phyloP scores from a whole-genome alignment of 2,329 filamentous ascomycete species.

The Aquanectria penicillioides region DNA sequence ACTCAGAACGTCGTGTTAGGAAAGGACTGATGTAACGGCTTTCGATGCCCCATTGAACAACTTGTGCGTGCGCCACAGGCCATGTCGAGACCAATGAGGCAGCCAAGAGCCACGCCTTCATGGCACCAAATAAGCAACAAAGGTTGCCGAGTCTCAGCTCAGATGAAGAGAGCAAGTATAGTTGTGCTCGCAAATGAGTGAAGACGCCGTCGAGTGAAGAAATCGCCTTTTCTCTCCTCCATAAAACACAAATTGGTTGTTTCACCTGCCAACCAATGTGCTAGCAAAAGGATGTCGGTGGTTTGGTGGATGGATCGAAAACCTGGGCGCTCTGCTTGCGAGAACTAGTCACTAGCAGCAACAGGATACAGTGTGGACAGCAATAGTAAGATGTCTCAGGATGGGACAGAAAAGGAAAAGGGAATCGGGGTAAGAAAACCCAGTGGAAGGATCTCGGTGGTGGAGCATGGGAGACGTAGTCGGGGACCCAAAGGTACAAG shows the following conservation, averaged over 20 bases:
- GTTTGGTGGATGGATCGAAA: conserved; percentile 3
- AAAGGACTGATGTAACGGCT: conserved; percentile 45
- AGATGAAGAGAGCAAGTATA: too few species aligned
- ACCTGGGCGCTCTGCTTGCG: background rate
- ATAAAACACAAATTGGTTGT: conserved; percentile 15
- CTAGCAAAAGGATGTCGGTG: background rate
- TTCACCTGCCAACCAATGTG: background rate
- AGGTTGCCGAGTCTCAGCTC: background rate
- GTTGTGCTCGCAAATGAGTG: too few species aligned
- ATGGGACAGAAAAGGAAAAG: conserved; percentile 29
- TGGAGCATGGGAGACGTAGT: conserved; percentile 34
- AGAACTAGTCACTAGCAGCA: conserved; percentile 10
- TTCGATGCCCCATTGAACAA: conserved; percentile 61
- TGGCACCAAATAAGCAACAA: conserved; percentile 26
- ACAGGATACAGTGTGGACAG: conserved; percentile 19
- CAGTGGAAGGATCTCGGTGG: conserved; percentile 26
- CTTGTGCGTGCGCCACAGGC: conserved; percentile 39
- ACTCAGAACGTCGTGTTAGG: conserved; percentile 50
- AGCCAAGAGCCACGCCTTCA: conserved; percentile 36
- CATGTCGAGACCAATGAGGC: conserved; percentile 37
- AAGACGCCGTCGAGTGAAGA: too few species aligned
- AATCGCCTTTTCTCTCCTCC: too few species aligned
- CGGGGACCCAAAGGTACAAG: conserved; percentile 10
- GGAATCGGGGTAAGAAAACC: conserved; percentile 25
- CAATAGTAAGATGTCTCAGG: conserved; percentile 33